phyloP scores from a whole-genome alignment of 78 protist species.

The Cavenderia fasciculata region DNA sequence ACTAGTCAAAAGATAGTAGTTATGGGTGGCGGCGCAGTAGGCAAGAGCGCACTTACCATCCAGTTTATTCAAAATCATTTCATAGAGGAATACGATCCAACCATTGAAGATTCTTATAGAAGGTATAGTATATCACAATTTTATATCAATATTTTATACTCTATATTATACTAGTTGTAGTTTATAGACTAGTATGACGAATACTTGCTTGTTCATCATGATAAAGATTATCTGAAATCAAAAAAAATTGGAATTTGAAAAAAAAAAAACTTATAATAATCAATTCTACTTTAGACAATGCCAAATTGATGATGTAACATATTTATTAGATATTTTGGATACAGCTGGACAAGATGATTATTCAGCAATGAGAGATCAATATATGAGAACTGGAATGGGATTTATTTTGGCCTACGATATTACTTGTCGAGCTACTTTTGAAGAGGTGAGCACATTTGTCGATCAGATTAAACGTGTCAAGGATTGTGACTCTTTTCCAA shows the following conservation, averaged over 20 bases:
- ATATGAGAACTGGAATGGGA: conserved; percentile 91
- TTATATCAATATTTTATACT: too few relatives aligned
- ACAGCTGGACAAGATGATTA: conserved; percentile 95
- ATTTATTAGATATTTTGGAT: conserved; percentile 88
- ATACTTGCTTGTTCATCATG: too few relatives aligned
- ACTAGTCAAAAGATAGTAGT: conserved; percentile 68
- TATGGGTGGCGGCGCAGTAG: conserved; percentile 92
- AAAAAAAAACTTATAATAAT: too few relatives aligned
- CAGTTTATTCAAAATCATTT: conserved; percentile 85
- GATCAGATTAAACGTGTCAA: conserved; percentile 82
- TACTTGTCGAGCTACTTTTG: conserved; percentile 79
- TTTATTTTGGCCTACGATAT: conserved; percentile 89
- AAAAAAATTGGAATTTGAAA: too few relatives aligned
- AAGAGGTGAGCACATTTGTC: conserved; percentile 66
- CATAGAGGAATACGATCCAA: conserved; percentile 89
- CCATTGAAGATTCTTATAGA: conserved; percentile 97
- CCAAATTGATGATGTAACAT: conserved; percentile 1
- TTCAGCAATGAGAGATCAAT: conserved; percentile 81
- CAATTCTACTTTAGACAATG: too few relatives aligned
- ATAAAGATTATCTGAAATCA: too few relatives aligned
- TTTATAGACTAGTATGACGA: too few relatives aligned
- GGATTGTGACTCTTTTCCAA: conserved; percentile 85
- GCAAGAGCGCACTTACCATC: conserved; percentile 90
- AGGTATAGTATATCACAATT: too few relatives aligned
- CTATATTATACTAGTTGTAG: too few relatives aligned